Conservation (phyloP, 169 alveolate species). For the Theileria parva region DNA sequence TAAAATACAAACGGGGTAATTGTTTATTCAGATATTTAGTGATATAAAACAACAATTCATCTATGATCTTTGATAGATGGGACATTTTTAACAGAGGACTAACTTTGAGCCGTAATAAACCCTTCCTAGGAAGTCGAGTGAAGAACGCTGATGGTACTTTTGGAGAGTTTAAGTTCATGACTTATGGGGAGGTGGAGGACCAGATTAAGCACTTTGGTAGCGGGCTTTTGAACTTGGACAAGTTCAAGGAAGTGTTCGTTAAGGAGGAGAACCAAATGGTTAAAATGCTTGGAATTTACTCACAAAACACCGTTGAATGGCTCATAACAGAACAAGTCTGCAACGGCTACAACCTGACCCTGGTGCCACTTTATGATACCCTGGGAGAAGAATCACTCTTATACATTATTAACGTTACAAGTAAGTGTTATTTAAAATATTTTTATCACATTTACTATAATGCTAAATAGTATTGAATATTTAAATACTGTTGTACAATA, state of each 20-base stretch:
- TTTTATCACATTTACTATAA: too few species aligned
- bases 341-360: constrained; percentile 76
- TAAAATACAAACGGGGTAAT: constrained; percentile 54
- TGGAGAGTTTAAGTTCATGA: constrained; percentile 51
- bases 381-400: constrained; percentile 76
- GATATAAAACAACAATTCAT: neutral
- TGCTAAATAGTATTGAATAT: neutral
- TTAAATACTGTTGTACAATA: neutral
- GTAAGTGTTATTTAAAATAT: constrained; percentile 10
- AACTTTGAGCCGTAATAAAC: constrained; percentile 37
- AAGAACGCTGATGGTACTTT: constrained; percentile 40
- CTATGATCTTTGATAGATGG: constrained; percentile 37
- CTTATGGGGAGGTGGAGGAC: constrained; percentile 50
- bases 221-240: constrained; percentile 27
- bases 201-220: constrained; percentile 58
- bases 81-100: constrained; percentile 64
- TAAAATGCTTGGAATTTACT: constrained; percentile 71
- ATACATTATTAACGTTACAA: constrained; percentile 68
- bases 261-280: constrained; percentile 34
- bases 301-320: constrained; percentile 79
- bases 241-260: constrained; percentile 24
- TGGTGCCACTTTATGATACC: constrained; percentile 83
- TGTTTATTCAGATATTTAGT: neutral
- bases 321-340: constrained; percentile 77
- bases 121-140: constrained; percentile 56